These are phyloP conservation scores for Chalciporus piperatoides DNA, from an alignment of 1,284 basidiomycete genomes.

Conservation along the genomic window DNA sequence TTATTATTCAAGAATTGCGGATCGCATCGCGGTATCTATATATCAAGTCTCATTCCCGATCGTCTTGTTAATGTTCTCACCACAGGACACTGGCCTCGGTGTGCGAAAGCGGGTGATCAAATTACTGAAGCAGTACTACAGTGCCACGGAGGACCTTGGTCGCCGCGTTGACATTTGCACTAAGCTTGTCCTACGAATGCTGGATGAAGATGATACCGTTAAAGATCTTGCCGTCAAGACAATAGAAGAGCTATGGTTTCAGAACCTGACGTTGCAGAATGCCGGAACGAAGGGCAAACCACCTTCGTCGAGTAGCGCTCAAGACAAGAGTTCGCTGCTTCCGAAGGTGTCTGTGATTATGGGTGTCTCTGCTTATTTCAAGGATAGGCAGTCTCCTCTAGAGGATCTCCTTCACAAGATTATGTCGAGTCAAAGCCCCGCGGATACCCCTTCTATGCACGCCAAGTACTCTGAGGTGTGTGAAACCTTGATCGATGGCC, in stretches of 20 bases:
- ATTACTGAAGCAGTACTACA: conserved; percentile 81
- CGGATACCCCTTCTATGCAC: conserved; percentile 48
- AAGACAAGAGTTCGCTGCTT: conserved; percentile 52
- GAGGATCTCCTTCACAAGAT: conserved; percentile 84
- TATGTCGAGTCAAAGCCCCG: conserved; percentile 42
- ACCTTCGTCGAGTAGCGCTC: conserved; percentile 26
- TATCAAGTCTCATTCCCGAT: not conserved
- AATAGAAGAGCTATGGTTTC: conserved; percentile 88
- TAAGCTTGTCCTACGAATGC: conserved; percentile 77
- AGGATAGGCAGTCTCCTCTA: conserved; percentile 77
- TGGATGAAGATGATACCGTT: conserved; percentile 91
- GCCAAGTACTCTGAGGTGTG: conserved; percentile 72
- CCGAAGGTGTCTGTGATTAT: conserved; percentile 77
- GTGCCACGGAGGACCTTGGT: conserved; percentile 52
- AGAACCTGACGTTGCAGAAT: conserved; percentile 30
- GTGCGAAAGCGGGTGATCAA: conserved; percentile 96
- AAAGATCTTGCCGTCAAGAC: conserved; percentile 89
- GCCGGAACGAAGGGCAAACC: conserved; percentile 38
- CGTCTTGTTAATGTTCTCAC: not conserved
- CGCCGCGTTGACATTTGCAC: conserved; percentile 80
- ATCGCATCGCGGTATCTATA: conserved; percentile 75
- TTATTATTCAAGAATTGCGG: conserved; percentile 84
- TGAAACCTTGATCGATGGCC: conserved; percentile 78
- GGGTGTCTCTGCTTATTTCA: conserved; percentile 77
- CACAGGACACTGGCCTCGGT: conserved; percentile 84